Base-by-base conservation (phyloP, 2,329 filamentous ascomycete genomes). In the Penicillium sp. region DNA sequence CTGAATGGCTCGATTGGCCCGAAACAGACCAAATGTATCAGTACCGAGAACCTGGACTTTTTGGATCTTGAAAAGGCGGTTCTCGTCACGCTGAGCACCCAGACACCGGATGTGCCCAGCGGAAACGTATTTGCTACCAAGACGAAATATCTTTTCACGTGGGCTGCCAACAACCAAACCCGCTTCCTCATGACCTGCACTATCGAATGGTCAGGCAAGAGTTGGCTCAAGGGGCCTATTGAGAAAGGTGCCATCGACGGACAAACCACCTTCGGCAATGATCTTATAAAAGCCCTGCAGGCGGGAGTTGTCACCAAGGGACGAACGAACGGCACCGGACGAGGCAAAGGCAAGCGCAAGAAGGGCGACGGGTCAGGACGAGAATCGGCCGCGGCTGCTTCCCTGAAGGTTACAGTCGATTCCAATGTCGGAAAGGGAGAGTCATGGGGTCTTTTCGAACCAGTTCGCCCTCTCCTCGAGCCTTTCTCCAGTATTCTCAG, bases 181-280 rank as follows among this genome's bases (percentile, higher is more conserved):
- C 81, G 90, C 25, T 74, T 99, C 27, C 83, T 93, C 54, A 86
- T 92, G 73, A 96, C 86, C 58, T 96, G 89, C 68, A 86, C 84
- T 2, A 88, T 96, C 36, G 95, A 99, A 65, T 99, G 95, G 95
- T 86, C 86, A 3, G 91, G 91, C 61, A 99, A 97, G 78, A 96
- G 91, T 75, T 99, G 93, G 93, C 75, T 99, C 38, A 96, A 93
- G 75, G 89, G 88, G 55, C 88, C 93, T 2, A 99, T 99, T 60
- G 93, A 99, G 68, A 96, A 95, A 69, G 92, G 89, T 52, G 89
- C 91, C 36, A 91, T 87, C 55, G 91, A 96, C 48, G 93, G 93
- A 25, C 93, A 99, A 71, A 79, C 78, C 8, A 79, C 84, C 50
- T 95, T 95, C 66, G 88, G 87, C 55, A 91, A 86, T 59, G 87